Conservation (phyloP, 2,329 filamentous ascomycete species). For the Fusarium verrucosum region DNA sequence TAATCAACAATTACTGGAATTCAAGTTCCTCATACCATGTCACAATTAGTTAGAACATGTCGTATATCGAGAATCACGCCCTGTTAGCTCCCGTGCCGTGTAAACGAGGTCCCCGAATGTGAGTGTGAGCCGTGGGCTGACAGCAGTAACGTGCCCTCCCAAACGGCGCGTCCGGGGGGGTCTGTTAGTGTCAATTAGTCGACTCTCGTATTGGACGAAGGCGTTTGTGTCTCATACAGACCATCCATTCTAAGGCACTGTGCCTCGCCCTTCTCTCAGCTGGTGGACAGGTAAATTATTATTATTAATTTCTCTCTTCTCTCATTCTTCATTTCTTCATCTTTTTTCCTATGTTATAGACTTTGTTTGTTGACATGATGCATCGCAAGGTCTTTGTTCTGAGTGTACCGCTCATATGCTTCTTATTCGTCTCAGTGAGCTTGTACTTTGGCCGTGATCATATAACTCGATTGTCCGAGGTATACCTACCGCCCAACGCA, state of each 20-base stretch:
- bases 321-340: not conserved
- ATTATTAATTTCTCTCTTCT: not conserved
- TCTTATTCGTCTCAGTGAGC: slow-evolving; percentile 27
- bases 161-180: slow-evolving; percentile 3
- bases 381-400: slow-evolving; percentile 34
- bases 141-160: slow-evolving; percentile 18
- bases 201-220: slow-evolving; percentile 1
- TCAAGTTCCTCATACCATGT: slow-evolving; percentile 1
- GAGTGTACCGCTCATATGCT: slow-evolving; percentile 29
- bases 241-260: slow-evolving; percentile 13
- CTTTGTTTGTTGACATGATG: slow-evolving; percentile 24
- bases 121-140: slow-evolving; percentile 10
- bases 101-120: slow-evolving; percentile 24
- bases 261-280: slow-evolving; percentile 24
- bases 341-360: not conserved
- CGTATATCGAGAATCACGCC: slow-evolving; percentile 14
- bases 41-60: slow-evolving; percentile 3
- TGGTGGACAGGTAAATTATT: slow-evolving; percentile 2
- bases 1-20: not conserved
- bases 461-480: slow-evolving; percentile 29
- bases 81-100: slow-evolving; percentile 27
- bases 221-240: slow-evolving; percentile 21
- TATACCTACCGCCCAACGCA: slow-evolving; percentile 25
- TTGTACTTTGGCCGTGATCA: slow-evolving; percentile 39
- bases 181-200: not conserved